Evolutionary conservation across 257 asterid genomes (phyloP), one percentile per base, ranked within the genome.

Genomic region (Plantago ovata): DNA sequence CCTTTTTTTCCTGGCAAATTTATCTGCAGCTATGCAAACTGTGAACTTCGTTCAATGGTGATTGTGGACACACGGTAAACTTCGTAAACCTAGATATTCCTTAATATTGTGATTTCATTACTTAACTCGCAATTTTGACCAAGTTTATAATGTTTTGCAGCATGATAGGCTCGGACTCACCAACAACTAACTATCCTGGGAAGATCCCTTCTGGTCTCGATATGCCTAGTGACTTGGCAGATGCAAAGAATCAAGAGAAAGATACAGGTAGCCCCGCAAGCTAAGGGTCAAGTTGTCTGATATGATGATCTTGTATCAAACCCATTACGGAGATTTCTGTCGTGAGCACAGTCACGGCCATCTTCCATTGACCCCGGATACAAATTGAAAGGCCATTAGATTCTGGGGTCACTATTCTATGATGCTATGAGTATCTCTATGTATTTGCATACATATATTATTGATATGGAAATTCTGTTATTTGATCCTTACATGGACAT

Each of bases 21-120:
- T 44, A 9, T 65, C 15, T 78, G 82, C 81, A 90, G 97, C 52
- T 90, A 84, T 39, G 88, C 88, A 0, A 90, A 86, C 72, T 90
- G 96, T 54, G 97, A 90, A 82, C 95, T 90, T 61, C 97, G 94
- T 33, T 90, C 97, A 13, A 84, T 90, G 94, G 81, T 81, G 64
- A 77, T 86, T 58, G 65, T 75, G 53, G 93, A 90, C 75, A 82
- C 64, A 73, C 76, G 96, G 95, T 86, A 76, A 71, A 51, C 18
- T 48, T 49, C 57, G 15, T 45, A 23, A 38, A 57, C 39, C 71
- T 19, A 49, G 7, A 9, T 63, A 45, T 58, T 32, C 51, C 49
- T 58, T 9, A 5, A 19, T 22, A 45, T 45, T 41, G 15, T 43
- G 21, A 65, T 39, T 3, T 53, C 3, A 1, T 20, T 13, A 28